Percentiles rank a stretch among this genome's conserved stretches.
These are phyloP conservation scores for Lactifluus subvellereus DNA, from an alignment of 768 basidiomycete genomes.

Conservation along the genomic window DNA sequence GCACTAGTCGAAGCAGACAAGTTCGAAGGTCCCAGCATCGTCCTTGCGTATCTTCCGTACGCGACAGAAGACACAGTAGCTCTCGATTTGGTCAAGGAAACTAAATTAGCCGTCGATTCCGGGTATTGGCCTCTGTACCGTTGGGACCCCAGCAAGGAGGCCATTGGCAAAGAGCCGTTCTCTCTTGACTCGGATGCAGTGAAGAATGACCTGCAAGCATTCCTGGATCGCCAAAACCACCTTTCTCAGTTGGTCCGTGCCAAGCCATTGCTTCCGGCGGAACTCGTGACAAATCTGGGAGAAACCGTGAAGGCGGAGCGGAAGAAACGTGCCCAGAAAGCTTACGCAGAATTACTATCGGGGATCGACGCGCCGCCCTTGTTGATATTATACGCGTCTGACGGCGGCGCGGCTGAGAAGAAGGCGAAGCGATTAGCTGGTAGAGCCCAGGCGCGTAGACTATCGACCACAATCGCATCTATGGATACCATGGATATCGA, in stretches of 20 bases:
- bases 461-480: conserved; percentile 67
- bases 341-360: conserved; percentile 77
- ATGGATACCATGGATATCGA: conserved; percentile 79
- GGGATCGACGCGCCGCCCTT: conserved; percentile 89
- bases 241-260: conserved; percentile 86
- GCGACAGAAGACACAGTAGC: conserved; percentile 67
- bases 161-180: conserved; percentile 75
- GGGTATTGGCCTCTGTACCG: conserved; percentile 99
- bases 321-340: conserved; percentile 70
- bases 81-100: conserved; percentile 89
- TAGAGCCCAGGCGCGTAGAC: conserved; percentile 78
- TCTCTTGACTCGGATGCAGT: conserved; percentile 87
- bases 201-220: conserved; percentile 88
- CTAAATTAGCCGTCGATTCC: conserved; percentile 90
- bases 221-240: conserved; percentile 96
- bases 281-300: conserved; percentile 79
- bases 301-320: conserved; percentile 80
- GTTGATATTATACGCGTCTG: conserved; percentile 88
- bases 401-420: conserved; percentile 94
- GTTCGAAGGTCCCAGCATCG: conserved; percentile 83
- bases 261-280: conserved; percentile 71
- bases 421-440: conserved; percentile 83
- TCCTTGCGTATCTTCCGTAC: conserved; percentile 94
- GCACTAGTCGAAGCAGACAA: conserved; percentile 86
- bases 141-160: conserved; percentile 89